These are phyloP conservation scores for Cutaneotrichosporon mucoides DNA, from an alignment of 1,284 basidiomycete species.

Conservation along the genomic window DNA sequence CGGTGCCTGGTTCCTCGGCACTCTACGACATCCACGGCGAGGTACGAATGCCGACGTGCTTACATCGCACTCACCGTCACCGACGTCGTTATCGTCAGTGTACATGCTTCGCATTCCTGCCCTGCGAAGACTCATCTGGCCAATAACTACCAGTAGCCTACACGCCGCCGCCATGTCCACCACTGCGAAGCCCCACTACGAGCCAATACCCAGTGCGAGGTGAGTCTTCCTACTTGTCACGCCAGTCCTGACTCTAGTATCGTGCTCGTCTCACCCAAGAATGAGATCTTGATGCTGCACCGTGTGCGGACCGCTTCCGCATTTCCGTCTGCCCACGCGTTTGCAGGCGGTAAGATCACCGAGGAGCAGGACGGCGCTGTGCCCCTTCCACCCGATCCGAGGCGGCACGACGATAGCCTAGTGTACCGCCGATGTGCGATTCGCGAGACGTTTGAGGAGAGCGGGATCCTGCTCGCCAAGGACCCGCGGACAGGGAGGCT, in stretches of 20 bases:
- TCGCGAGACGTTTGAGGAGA: constrained; percentile 21
- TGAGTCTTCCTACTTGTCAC: not conserved
- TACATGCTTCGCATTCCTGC: too few species aligned
- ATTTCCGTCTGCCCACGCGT: constrained; percentile 16
- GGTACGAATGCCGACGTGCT: too few species aligned
- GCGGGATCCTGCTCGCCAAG: constrained; percentile 16
- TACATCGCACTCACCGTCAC: too few species aligned
- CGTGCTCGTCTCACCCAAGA: constrained; percentile 13
- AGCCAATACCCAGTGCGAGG: constrained; percentile 1
- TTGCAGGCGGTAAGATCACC: constrained; percentile 16
- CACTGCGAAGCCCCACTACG: not conserved
- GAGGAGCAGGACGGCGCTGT: constrained; percentile 12
- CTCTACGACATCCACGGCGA: too few species aligned
- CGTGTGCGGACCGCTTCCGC: constrained; percentile 13
- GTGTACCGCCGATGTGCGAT: constrained; percentile 14
- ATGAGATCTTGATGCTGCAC: constrained; percentile 16
- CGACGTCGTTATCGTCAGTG: too few species aligned
- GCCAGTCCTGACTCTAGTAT: constrained; percentile 1
- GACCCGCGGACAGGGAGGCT: not conserved
- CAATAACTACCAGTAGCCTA: not conserved
- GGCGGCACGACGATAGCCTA: constrained; percentile 10
- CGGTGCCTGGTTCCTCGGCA: too few species aligned
- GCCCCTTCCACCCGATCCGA: not conserved
- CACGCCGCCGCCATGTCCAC: too few species aligned
- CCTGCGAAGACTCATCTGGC: not conserved